Evolutionary conservation across 805 yeast species (phyloP), one percentile per base, ranked within the genome.

Genomic region (Cyberlindnera mississippiensis): DNA sequence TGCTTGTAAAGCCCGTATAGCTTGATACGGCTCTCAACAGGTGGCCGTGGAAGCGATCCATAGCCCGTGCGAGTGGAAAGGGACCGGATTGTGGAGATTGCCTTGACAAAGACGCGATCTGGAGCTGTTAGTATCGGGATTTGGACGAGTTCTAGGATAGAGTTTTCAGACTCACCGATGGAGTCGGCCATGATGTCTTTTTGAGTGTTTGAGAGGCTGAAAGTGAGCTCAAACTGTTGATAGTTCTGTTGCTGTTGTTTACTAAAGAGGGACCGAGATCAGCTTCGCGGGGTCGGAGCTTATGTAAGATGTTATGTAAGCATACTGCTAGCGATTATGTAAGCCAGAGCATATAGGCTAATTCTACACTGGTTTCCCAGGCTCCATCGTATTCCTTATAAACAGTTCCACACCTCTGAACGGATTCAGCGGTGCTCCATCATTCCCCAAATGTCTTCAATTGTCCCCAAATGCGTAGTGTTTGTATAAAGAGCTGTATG

Each of bases 1-100:
- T 87, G 96, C 55, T 87, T 88, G 64, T 86, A 87, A 38, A 87
- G 70, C 0, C 95, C 96, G 59, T 87, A 87, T 4, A 87, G 69
- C 49, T 71, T 72, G 44, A 82, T 78, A 27, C 95, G 62, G 45
- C 69, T 75, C 40, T 80, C 82, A 2, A 85, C 73, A 0, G 93
- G 89, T 0, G 95, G 95, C 20, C 90, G 71, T 1, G 90, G 88
- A 22, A 85, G 64, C 9, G 82, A 67, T 13, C 80, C 80, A 46
- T 76, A 70, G 33, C 78, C 76, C 16, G 82, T 70, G 40, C 82
- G 69, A 6, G 84, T 72, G 2, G 91, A 81, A 33, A 87, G 67
- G 2, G 89, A 76, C 47, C 83, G 71, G 40, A 87, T 84, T 4
- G 93, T 85, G 33, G 89, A 70, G 45, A 87, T 84, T 5, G 95